Base-by-base conservation (phyloP, 1,284 basidiomycete genomes). In the Ganoderma meredithae region DNA sequence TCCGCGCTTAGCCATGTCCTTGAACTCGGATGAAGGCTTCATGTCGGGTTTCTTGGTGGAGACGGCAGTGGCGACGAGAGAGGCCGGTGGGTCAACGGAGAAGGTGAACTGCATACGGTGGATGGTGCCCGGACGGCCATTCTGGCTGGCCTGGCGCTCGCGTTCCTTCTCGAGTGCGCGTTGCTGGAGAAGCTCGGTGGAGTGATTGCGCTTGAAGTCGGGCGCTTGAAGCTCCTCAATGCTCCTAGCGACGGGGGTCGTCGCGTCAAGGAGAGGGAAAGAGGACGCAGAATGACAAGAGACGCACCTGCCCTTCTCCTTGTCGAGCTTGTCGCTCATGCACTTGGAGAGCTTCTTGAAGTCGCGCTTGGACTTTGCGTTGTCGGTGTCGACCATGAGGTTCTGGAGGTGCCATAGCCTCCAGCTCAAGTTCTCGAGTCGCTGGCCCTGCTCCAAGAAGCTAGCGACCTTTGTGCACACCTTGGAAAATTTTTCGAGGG, bases 31-130 rank as follows among this genome's bases (percentile, higher is more conserved):
- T n/a, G 88, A 90, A 7, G 89, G 89, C 76, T 87, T 88, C 55
- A 88, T 81, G 78, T 90, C 88, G 8, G 90, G 90, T 77, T 90
- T 91, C 74, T 86, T 84, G 73, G 86, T 85, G 22, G 82, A 80
- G 43, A 80, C 74, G 65, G 82, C 82, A 31, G 83, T 81, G 53
- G 82, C 78, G n/a, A 79, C 76, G 17, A 86, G 82, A 27, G 82
- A 76, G n/a, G 83, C 76, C 52, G 90, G 89, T 69, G 90, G 88
- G 79, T 94, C 92, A 73, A 94, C 84, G 74, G 89, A 89, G 78
- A 95, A 94, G 1, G 92, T 94, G 80, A 94, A 94, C 73, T 94
- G 92, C 91, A 94, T 94, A 60, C 92, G 88, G 73, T 92, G 91
- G 79, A 94, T 91, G 60, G 86, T 90, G 33, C 90, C 91, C 10